Base-by-base conservation (phyloP, 805 yeast species). In the Gaillardinia entomophila region DNA sequence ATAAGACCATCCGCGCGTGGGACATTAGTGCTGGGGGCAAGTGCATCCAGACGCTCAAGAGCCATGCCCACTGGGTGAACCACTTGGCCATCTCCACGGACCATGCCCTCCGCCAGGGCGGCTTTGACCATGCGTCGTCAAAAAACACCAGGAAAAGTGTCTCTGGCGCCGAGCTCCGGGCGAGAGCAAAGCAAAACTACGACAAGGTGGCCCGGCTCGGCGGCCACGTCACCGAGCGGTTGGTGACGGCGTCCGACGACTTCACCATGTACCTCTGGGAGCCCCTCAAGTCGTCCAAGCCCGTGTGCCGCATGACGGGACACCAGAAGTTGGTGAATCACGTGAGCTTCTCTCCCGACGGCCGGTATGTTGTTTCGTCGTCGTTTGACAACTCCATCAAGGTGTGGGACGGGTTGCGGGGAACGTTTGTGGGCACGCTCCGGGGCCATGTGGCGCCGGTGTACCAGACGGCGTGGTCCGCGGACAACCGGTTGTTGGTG, bases 251-350 rank as follows among this genome's bases (percentile, higher is more conserved):
- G 10, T 77, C 89, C 54, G 98, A 92, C 54, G 98, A 92, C 61
- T 90, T 90, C 61, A 92, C 98, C 16, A 92, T 92, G 97, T 92
- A 82, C 46, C 60, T 92, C 39, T 92, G 98, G 98, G 94, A 89
- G 48, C 97, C 97, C 13, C 59, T 78, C 31, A 82, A 77, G 53
- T 65, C 81, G 2, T 68, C 71, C 24, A 92, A 89, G 54, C 98
- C 98, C 1, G 57, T 92, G 5, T 79, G 88, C 35, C 75, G 98
- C 51, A 83, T 92, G 92, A 88, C 96, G 2, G 98, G 98, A 17
- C 98, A 92, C 59, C 98, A 92, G 54, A 92, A 92, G 59, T 68
- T 90, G 18, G 97, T 92, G 14, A 92, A 92, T 51, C 97, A 90
- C 55, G 98, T 92, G 10, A 79, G 87, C 11, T 92, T 90, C 51